Conservation (phyloP, 345 rosid genomes). For the Linum tenue region DNA sequence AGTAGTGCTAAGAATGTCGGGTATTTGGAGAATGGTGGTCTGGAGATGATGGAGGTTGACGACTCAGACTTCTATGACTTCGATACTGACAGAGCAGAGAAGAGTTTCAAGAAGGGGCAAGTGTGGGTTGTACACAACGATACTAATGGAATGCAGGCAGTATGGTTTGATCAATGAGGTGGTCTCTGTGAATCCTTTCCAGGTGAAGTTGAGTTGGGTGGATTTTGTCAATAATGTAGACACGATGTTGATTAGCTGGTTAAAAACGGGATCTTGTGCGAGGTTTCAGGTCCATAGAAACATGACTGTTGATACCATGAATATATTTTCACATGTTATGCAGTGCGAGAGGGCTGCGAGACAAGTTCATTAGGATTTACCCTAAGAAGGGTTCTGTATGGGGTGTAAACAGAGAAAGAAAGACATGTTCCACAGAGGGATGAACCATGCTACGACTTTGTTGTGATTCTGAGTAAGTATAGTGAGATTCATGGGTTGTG, state of each 20-base stretch:
- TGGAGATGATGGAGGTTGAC: constrained; percentile 28
- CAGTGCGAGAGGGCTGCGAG: constrained; percentile 71
- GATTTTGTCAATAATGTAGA: constrained; percentile 37
- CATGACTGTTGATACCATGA: too few species aligned
- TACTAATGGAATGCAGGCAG: constrained; percentile 19
- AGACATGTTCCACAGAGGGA: too few species aligned
- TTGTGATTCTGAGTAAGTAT: constrained; percentile 50
- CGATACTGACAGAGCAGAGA: constrained; percentile 48
- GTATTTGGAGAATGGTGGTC: constrained; percentile 13
- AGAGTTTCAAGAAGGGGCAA: constrained; percentile 70
- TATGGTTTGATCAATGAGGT: constrained; percentile 75
- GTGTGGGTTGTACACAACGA: too few species aligned
- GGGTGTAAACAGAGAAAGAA: constrained; percentile 51
- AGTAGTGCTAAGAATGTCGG: constrained; percentile 12
- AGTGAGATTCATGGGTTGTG: constrained; percentile 65
- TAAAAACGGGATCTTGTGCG: constrained; percentile 54
- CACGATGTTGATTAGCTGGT: constrained; percentile 33
- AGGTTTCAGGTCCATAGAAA: too few species aligned
- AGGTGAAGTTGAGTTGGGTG: constrained; percentile 60
- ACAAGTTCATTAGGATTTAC: constrained; percentile 62
- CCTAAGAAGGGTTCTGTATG: constrained; percentile 82
- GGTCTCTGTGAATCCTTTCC: constrained; percentile 55
- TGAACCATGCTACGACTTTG: constrained; percentile 37
- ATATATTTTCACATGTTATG: constrained; percentile 58
- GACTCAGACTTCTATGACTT: constrained; percentile 58